Base-by-base conservation (phyloP, 75 land plant species). In the Ceratopteris richardii region DNA sequence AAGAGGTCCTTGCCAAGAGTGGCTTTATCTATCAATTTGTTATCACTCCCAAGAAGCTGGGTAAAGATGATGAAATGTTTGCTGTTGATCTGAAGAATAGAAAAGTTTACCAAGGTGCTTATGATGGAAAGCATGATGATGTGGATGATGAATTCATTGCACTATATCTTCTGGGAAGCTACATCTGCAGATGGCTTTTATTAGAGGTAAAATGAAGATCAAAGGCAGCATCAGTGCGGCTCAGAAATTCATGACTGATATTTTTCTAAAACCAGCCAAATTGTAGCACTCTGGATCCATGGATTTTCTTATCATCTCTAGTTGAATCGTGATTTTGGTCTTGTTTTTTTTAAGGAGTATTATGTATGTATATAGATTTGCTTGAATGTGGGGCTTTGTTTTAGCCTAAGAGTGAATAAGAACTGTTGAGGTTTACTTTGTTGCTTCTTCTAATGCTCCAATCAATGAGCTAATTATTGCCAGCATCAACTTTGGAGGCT, bases 101-200 rank as follows among this genome's bases (percentile, higher is more conserved):
- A 21, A 79, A 85, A 37, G 87, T 93, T 29, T 59, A 36, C 26
- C 70, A 77, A 75, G 87, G 85, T 81, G 54, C 77, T 23, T 80
- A 67, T 54, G 82, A 85, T 55, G 97, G 84, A 41, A 93, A 93
- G 58, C 95, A 96, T 11, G 98, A 93, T 72, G 90, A 85, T 76
- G 82, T 66, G 53, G 98, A 93, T 59, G 73, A 61, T 14, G 90
- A 89, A 78, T 93, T 93, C 57, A 20, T 85, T 17, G 75, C 82
- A 40, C 13, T 44, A 70, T 93, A 37, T 83, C 95, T 39, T 57
- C 71, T n/a, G 98, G 98, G 29, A 80, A 82, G 68, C 73, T 88
- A 84, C 89, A 89, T 57, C 95, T 96, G 21, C 98, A 93, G 59
- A 82, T 93, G 52, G 98, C 98, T 25, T 93, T 93, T 63, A 76